Conservation (phyloP, 176 grass and related monocot species). For the Neostapfia colusana region DNA sequence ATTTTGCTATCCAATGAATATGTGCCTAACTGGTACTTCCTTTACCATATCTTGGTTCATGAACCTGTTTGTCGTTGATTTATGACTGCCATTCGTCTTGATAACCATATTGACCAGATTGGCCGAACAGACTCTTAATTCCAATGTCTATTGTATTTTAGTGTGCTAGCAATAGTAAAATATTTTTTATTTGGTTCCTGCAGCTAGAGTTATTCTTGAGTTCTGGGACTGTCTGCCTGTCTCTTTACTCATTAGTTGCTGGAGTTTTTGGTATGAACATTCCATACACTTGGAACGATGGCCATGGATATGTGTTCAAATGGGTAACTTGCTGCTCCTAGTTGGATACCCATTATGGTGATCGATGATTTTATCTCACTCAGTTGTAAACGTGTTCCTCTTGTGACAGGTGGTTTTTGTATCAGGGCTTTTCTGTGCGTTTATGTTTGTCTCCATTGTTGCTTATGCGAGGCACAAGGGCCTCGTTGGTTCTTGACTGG, state of each 20-base stretch:
- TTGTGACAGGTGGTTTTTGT: constrained; percentile 66
- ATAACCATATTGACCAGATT: not conserved
- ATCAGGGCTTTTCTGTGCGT: constrained; percentile 57
- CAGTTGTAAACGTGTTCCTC: constrained; percentile 28
- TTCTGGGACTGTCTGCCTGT: constrained; percentile 78
- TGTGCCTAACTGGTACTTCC: not conserved
- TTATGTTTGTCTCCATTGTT: constrained; percentile 74
- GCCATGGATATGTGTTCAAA: constrained; percentile 79
- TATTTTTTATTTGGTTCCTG: constrained; percentile 4
- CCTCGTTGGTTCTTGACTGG: constrained; percentile 87
- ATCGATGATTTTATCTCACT: constrained; percentile 2
- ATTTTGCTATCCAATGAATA: not conserved
- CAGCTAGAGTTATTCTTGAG: constrained; percentile 98
- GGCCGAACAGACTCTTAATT: not conserved
- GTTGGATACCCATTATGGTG: not conserved
- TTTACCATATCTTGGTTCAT: not conserved
- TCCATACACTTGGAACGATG: constrained; percentile 90
- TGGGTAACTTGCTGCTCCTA: constrained; percentile 53
- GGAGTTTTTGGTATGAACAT: constrained; percentile 99
- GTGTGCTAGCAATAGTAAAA: not conserved
- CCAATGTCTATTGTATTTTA: not conserved
- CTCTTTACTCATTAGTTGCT: constrained; percentile 84
- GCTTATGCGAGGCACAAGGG: constrained; percentile 97
- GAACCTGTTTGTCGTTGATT: not conserved
- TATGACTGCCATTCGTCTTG: not conserved